Evolutionary conservation across 371 early-diverging fungal genomes (phyloP).

Genomic region (Mortierella sp.): DNA sequence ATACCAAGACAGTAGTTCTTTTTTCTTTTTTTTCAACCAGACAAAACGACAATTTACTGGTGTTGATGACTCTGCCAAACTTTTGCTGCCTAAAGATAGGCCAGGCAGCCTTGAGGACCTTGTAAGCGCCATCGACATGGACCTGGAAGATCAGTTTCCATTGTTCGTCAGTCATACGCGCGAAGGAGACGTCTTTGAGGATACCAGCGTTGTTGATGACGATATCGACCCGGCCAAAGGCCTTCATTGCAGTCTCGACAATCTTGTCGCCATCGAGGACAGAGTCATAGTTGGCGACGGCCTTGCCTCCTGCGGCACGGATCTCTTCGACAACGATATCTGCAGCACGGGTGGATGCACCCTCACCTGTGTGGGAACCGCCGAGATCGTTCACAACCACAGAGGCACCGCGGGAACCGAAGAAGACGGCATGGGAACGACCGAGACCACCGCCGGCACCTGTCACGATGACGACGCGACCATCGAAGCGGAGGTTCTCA

Average conservation of each 20-base stretch:
- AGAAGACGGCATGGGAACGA: constrained; percentile 92
- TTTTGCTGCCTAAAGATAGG: constrained; percentile 93
- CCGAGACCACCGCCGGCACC: constrained; percentile 98
- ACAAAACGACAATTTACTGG: constrained; percentile 30
- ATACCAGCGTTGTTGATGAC: constrained; percentile 97
- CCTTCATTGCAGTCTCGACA: constrained; percentile 93
- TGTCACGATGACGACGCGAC: constrained; percentile 94
- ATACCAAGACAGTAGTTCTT: too few species aligned
- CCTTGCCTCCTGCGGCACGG: constrained; percentile 86
- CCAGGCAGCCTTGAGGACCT: constrained; percentile 97
- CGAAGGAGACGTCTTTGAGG: constrained; percentile 94
- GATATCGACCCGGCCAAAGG: constrained; percentile 94
- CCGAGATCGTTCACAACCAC: constrained; percentile 95
- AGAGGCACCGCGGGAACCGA: constrained; percentile 88
- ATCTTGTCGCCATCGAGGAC: constrained; percentile 97
- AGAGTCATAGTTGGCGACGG: constrained; percentile 97
- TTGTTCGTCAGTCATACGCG: constrained; percentile 93
- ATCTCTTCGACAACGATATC: constrained; percentile 97
- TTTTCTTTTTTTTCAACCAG: too few species aligned
- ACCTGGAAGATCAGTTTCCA: constrained; percentile 94
- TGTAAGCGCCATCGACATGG: constrained; percentile 94
- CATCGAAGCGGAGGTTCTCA: constrained; percentile 79
- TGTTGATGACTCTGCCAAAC: constrained; percentile 83
- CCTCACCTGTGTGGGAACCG: constrained; percentile 81
- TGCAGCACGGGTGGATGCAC: constrained; percentile 81